Base-by-base conservation (phyloP, 2,329 filamentous ascomycete genomes). In the Acarospora socialis region DNA sequence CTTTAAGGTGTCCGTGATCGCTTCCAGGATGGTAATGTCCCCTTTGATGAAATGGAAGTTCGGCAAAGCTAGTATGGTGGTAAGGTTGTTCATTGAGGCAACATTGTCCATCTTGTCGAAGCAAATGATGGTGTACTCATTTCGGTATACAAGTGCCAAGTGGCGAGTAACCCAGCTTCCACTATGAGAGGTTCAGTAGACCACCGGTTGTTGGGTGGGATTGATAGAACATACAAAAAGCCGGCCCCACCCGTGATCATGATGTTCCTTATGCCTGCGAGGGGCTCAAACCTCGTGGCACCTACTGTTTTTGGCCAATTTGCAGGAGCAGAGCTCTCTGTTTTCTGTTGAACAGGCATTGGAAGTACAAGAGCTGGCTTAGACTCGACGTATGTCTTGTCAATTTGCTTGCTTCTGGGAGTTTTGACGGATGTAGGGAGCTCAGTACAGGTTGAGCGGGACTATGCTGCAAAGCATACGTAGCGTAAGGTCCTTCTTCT, bases 31-130 rank as follows among this genome's bases (percentile, higher is more conserved):
- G 19, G 77, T 83, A 43, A 87, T 73, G 47, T 87, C 79, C 34
- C 81, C 81, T 50, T 81, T 73, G 53, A 81, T 78, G 52, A 87
- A 87, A 18, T 65, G 69, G 53, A 86, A 90, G 55, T 86, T 87
- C 33, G 66, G 61, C 44, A 66, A 68, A 40, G 67, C 65, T 45
- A 78, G 68, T 29, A 87, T 66, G 30, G 69, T 64, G 26, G 74
- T 66, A 3, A 79, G 82, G 55, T 87, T 90, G 60, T 84, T 82
- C 44, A 83, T 62, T 5, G 80, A 80, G 5, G 81, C 69, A 57
- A 79, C 84, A 57, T 84, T 83, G 52, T 87, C 81, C 37, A 87
- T 65, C 56, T 86, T 87, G 59, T 90, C 81, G 47, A 86, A 83
- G 20, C 77, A 86, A 30, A 87, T 65, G 40, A 87, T 70, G 48